Evolutionary conservation across 352 stramenopile species (phyloP), one percentile per base, ranked within the genome.

Genomic region (Globisporangium canariense): DNA sequence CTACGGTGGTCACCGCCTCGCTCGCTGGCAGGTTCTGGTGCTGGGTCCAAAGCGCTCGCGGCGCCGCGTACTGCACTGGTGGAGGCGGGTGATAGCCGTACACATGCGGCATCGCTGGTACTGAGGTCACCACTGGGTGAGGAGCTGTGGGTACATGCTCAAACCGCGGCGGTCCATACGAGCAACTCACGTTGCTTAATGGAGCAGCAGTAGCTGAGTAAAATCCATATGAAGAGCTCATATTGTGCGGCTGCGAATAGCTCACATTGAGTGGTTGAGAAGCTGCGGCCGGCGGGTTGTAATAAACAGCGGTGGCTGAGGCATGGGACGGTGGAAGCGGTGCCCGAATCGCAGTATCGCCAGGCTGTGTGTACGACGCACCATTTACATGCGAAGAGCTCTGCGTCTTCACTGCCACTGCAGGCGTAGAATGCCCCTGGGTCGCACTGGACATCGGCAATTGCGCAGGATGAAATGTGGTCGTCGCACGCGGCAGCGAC

Each of bases 61-160:
- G 49, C 32, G 49, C 22, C 25, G 54, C 36, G 20, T 60, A 50
- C 13, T 60, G 20, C 14, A 60, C 54, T 22, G 20, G 54, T 22
- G 54, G 54, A 32, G 54, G 54, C 7, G 54, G 20, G 9, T 22
- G 34, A 22, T 60, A 60, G 20, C 36, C 36, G 36, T 54, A 54
- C 22, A 54, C 22, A 9, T n/a, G 49, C 22, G 13, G 49, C 28
- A 32, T 32, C 14, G 25, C 22, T 14, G 49, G 22, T 38, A 28
- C 25, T 28, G 25, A 28, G 25, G 25, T 28, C 25, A 25, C 46
- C 46, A 18, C 9, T 30, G 3, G 46, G 7, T 14, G 46, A 28
- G 25, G 32, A 36, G 32, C 32, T 36, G 32, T 36, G 32, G 32
- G 7, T 9, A 36, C 7, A 36, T 5, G 32, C 32, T 36, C 32